Conservation (phyloP, 2,329 filamentous ascomycete species). For the Trichoderma sp. region DNA sequence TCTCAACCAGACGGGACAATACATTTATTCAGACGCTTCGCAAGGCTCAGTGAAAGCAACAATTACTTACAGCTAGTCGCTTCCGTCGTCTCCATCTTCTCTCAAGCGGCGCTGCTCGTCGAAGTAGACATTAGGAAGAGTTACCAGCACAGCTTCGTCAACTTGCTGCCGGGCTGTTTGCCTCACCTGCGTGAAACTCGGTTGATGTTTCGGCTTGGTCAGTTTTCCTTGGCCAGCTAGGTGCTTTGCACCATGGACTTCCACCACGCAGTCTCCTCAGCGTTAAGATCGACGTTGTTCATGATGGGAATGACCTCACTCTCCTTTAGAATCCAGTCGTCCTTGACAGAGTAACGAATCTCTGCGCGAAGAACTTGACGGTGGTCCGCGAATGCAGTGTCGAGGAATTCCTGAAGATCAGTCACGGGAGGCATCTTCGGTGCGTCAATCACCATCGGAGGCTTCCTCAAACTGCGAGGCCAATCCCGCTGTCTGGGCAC, state of each 20-base stretch:
- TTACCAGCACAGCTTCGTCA: neutral
- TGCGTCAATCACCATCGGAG: neutral
- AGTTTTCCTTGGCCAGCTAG: no score
- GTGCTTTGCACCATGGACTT: neutral
- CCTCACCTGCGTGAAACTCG: no score
- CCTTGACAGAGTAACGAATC: neutral
- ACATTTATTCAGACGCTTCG: no score
- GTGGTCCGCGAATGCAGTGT: neutral
- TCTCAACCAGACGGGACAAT: no score
- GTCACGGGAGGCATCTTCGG: neutral
- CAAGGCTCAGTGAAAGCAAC: no score
- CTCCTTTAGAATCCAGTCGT: neutral
- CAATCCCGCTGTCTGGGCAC: conserved; percentile 11
- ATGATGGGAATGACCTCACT: neutral
- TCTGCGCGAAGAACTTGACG: neutral
- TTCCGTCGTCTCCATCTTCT: no score
- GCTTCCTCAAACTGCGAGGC: neutral
- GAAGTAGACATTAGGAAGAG: no score
- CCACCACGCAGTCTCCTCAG: neutral
- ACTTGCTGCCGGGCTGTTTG: no score
- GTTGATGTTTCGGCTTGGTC: neutral
- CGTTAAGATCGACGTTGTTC: neutral
- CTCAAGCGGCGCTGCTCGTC: no score
- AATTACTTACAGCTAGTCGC: no score
- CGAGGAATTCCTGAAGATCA: neutral